Evolutionary conservation across 1,284 basidiomycete genomes (phyloP), one percentile per base, ranked within the genome.

Genomic region (Austroboletus rostrupii): DNA sequence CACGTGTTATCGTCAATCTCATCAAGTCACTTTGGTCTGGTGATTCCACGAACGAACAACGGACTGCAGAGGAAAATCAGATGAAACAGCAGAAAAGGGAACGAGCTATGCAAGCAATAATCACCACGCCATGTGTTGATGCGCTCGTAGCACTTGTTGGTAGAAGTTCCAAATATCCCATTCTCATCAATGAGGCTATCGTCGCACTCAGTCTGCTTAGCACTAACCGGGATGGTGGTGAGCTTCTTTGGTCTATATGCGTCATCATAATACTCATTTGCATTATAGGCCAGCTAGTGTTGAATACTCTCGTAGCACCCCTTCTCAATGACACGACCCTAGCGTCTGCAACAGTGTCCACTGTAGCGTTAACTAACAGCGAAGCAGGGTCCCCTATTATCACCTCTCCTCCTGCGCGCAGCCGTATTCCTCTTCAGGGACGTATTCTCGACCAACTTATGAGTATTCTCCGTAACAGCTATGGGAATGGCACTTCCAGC

Each of bases 151-250:
- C 80, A 53, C 80, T 97, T 57, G 74, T 96, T 20, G 80, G 81
- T 16, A 77, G 85, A 54, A 92, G 90, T 60, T 80, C 78, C 55
- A 86, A 85, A 64, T 91, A 92, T 62, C 87, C 90, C 0, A 75
- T 93, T 41, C 75, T 98, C 29, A 78, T 97, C 53, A 96, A 95
- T 61, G 96, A 98, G 67, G 91, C 87, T 1, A 75, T 97, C 26
- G 79, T 97, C 26, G 90, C 90, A 1, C 69, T 97, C 53, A 88
- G 87, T 33, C 69, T 97, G 45, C 68, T 97, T 54, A 81, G 80
- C 52, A 83, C 83, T 13, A 77, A 83, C 49, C 70, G 73, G 40
- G 68, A 73, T 48, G 88, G 87, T 58, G 82, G 90, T 85, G 69
- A 59, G 80, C 71, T 17, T 2, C 2, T 50, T 16, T 20, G 3